A percentile compares a stretch with the other conserved stretches of the same genome.
Evolutionary conservation across 2,329 filamentous ascomycete species (phyloP).

Genomic region (Scedosporium aurantiacum): DNA sequence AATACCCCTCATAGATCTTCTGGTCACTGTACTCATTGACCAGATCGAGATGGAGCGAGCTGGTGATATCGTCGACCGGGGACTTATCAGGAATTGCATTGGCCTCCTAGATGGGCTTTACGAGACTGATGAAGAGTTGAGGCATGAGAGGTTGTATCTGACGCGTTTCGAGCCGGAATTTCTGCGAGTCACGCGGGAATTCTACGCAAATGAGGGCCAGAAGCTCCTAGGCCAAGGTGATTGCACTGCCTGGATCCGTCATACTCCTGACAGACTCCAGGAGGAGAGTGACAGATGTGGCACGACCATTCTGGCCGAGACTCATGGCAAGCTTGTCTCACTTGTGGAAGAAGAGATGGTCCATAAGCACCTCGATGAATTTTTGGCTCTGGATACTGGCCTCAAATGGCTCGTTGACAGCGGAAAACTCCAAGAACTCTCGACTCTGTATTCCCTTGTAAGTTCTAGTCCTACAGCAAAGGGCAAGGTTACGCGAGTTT

Average conservation of each 20-base stretch:
- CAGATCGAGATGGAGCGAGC: slow-evolving; percentile 88
- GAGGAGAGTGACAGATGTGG: slow-evolving; percentile 78
- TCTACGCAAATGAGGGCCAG: slow-evolving; percentile 68
- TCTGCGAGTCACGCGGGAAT: slow-evolving; percentile 55
- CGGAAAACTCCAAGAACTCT: slow-evolving; percentile 65
- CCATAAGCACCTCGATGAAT: slow-evolving; percentile 62
- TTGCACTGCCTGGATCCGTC: slow-evolving; percentile 69
- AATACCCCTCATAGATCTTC: slow-evolving; percentile 55
- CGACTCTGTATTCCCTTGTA: slow-evolving; percentile 72
- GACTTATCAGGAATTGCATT: slow-evolving; percentile 69
- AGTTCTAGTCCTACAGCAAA: slow-evolving; percentile 67
- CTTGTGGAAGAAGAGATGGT: slow-evolving; percentile 80
- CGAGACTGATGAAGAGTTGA: slow-evolving; percentile 66
- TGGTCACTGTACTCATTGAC: slow-evolving; percentile 75
- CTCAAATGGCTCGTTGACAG: slow-evolving; percentile 87
- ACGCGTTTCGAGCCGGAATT: slow-evolving; percentile 74
- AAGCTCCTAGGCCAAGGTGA: slow-evolving; percentile 66
- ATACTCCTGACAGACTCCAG: slow-evolving; percentile 59
- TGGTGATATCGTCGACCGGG: slow-evolving; percentile 78
- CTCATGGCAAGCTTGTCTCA: slow-evolving; percentile 58
- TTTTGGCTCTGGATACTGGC: slow-evolving; percentile 80
- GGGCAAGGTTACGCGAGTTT: slow-evolving; percentile 52
- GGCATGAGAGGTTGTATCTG: slow-evolving; percentile 72
- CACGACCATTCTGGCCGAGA: slow-evolving; percentile 66
- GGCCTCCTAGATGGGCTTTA: slow-evolving; percentile 87